Conservation (phyloP, 1,284 basidiomycete genomes). For the Austroboletus niveus region DNA sequence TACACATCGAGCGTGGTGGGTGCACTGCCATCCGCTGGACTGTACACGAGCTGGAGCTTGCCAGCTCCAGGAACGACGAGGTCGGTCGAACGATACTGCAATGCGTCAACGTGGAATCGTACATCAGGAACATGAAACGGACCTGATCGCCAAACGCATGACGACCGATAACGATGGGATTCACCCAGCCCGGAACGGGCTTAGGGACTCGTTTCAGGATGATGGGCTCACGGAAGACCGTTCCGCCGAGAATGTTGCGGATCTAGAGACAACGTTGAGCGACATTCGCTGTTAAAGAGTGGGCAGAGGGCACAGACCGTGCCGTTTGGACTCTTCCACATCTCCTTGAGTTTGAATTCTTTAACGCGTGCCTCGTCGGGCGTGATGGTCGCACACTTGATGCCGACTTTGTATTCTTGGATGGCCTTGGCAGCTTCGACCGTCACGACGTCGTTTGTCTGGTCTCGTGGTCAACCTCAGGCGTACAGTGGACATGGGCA, state of each 20-base stretch:
- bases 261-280: conserved; percentile 50
- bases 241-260: conserved; percentile 96
- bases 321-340: conserved; percentile 96
- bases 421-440: conserved; percentile 93
- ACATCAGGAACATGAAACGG: conserved; percentile 20
- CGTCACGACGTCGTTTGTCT: conserved; percentile 95
- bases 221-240: conserved; percentile 99
- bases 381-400: conserved; percentile 98
- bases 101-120: conserved; percentile 2
- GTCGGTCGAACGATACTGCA: conserved; percentile 87
- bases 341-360: conserved; percentile 97
- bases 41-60: conserved; percentile 87
- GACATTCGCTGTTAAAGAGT: conserved; percentile 4
- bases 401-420: conserved; percentile 85
- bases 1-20: conserved; percentile 77
- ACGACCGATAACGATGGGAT: conserved; percentile 95
- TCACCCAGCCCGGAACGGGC: conserved; percentile 94
- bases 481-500: neutral
- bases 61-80: conserved; percentile 85
- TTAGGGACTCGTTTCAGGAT: conserved; percentile 89
- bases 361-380: conserved; percentile 94
- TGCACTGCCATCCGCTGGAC: conserved; percentile 68
- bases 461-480: neutral
- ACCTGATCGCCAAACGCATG: conserved; percentile 96
- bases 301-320: conserved; percentile 54